Conservation (phyloP, 345 rosid species). For the Lepidium sativum region DNA sequence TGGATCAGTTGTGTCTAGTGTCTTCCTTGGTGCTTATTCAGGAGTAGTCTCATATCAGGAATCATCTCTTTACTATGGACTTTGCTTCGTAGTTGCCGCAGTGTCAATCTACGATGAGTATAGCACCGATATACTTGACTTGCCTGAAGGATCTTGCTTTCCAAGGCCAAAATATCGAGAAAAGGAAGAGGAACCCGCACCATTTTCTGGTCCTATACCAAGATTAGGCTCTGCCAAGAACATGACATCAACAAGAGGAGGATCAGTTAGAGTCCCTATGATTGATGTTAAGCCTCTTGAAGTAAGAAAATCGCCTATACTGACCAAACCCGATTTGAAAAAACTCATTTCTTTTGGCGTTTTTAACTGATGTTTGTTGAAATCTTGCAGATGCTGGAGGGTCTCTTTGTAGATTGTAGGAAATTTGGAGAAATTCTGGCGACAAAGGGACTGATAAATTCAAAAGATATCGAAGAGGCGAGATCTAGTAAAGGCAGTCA, state of each 20-base stretch:
- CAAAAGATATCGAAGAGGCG: slow-evolving; percentile 70
- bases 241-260: slow-evolving; percentile 33
- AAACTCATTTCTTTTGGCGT: neutral
- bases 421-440: slow-evolving; percentile 52
- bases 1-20: slow-evolving; percentile 62
- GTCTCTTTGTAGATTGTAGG: slow-evolving; percentile 54
- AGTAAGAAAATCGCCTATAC: slow-evolving; percentile 30
- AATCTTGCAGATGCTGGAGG: slow-evolving; percentile 48
- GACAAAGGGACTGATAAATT: slow-evolving; percentile 63
- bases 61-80: slow-evolving; percentile 84
- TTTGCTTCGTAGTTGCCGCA: slow-evolving; percentile 68
- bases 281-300: slow-evolving; percentile 76
- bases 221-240: slow-evolving; percentile 42
- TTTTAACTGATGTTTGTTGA: slow-evolving; percentile 2
- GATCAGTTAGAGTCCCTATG: slow-evolving; percentile 42
- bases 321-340: neutral
- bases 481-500: slow-evolving; percentile 47
- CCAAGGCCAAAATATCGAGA: slow-evolving; percentile 64
- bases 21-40: slow-evolving; percentile 87
- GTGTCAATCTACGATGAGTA: slow-evolving; percentile 86
- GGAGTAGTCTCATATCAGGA: slow-evolving; percentile 81
- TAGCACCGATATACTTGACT: slow-evolving; percentile 79
- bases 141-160: slow-evolving; percentile 92
- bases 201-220: slow-evolving; percentile 39
- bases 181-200: slow-evolving; percentile 11